These are phyloP conservation scores for Dimocarpus longan DNA, from an alignment of 345 rosid genomes.

Conservation along the genomic window DNA sequence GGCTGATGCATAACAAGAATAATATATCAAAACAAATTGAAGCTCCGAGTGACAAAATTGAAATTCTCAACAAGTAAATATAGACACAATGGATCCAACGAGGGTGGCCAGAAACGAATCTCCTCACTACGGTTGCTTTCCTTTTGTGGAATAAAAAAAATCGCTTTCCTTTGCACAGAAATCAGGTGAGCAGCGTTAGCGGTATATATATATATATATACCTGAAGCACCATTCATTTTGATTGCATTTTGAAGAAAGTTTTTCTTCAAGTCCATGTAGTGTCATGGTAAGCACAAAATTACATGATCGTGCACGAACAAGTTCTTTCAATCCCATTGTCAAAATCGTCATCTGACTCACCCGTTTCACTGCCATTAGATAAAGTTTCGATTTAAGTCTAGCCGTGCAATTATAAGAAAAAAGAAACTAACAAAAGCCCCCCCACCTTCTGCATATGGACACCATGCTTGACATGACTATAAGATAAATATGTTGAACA, in stretches of 20 bases:
- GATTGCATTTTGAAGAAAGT: constrained; percentile 1
- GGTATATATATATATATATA: constrained; percentile 8
- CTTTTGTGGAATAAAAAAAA: constrained; percentile 4
- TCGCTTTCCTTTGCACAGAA: constrained; percentile 16
- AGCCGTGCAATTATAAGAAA: constrained; percentile 5
- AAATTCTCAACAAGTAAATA: constrained; percentile 37
- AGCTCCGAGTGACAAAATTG: constrained; percentile 47
- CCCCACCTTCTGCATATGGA: neutral
- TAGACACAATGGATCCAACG: constrained; percentile 39
- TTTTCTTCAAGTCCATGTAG: neutral
- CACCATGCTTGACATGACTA: neutral
- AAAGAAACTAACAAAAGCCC: neutral
- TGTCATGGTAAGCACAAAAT: constrained; percentile 15
- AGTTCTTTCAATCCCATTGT: constrained; percentile 51
- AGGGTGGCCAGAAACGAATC: constrained; percentile 21
- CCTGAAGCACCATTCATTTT: neutral
- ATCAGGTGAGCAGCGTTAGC: constrained; percentile 21
- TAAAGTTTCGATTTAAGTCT: constrained; percentile 24
- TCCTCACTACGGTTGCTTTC: constrained; percentile 22
- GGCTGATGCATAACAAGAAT: constrained; percentile 20
- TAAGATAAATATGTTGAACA: constrained; percentile 1
- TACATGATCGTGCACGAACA: constrained; percentile 72
- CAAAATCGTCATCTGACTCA: constrained; percentile 62
- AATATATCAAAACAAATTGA: constrained; percentile 22
- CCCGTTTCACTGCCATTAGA: constrained; percentile 57